Evolutionary conservation across 192 early-diverging fungal species (phyloP), one percentile per base, ranked within the genome.

Genomic region (Entomortierella parvispora): DNA sequence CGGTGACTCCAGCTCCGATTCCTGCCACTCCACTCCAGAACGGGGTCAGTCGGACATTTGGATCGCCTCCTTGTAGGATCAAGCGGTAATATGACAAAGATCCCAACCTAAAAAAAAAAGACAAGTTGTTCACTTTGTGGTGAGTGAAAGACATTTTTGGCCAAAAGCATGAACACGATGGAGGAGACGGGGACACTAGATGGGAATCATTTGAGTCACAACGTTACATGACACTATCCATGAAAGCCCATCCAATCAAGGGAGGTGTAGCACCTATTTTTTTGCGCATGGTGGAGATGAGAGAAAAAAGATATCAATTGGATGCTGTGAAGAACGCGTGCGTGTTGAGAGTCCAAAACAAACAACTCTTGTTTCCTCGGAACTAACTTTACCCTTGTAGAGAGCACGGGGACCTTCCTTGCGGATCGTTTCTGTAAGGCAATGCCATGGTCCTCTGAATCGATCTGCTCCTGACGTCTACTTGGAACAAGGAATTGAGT

Each of bases 181-280:
- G n/a, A n/a, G n/a, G n/a, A n/a, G n/a, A n/a, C n/a, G n/a, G n/a
- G n/a, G n/a, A n/a, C n/a, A n/a, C n/a, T n/a, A n/a, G n/a, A n/a
- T n/a, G n/a, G n/a, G n/a, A n/a, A n/a, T n/a, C n/a, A n/a, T n/a
- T 18, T 29, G 23, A 28, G 8, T 1, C 3, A 49, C 46, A 4
- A 29, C 26, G 79, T 79, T 81, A 86, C 87, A 87, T 87, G 34
- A 87, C 71, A 68, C 86, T 87, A 50, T 96, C 94, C 94, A 96
- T 95, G 52, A 93, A 82, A 2, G 90, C 89, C 94, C 95, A 98
- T 14, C 96, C 96, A 51, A 98, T 68, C 48, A 98, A 76, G 20
- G 96, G 96, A 11, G 94, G 94, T 23, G 93, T 95, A 15, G 95
- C 94, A 46, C 96, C 80, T 82, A 76, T 2, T 12, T 22, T 68